A percentile compares a stretch with the other conserved stretches of the same genome.
Conservation (phyloP, 2,329 filamentous ascomycete genomes). For the Dryadomyces sulphureus region DNA sequence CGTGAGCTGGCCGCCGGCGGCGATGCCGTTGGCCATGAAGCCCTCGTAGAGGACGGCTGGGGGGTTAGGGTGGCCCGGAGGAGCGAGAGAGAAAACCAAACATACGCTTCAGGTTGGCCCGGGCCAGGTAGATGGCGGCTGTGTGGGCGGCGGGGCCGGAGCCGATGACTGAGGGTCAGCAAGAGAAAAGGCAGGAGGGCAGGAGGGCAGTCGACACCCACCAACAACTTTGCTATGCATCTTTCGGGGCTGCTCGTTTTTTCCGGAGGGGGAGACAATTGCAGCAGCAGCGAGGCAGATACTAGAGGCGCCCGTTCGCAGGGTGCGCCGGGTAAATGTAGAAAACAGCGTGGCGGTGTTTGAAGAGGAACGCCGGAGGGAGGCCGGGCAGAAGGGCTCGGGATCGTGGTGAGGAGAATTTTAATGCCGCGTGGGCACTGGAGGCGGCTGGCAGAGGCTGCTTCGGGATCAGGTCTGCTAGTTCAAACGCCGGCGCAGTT, state of each 20-base stretch:
- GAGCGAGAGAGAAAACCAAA: neutral
- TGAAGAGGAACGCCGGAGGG: neutral
- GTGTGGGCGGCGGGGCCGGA: constrained; percentile 97
- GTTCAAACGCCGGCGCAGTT: neutral
- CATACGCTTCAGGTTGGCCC: constrained; percentile 75
- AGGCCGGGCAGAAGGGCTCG: neutral
- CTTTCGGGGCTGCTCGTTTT: constrained; percentile 28
- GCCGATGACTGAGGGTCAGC: constrained; percentile 49
- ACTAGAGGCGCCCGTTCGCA: constrained; percentile 59
- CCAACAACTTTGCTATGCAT: constrained; percentile 92
- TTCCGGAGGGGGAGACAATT: constrained; percentile 44
- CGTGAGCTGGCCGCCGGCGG: constrained; percentile 89
- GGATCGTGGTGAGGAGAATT: neutral
- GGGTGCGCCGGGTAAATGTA: constrained; percentile 59
- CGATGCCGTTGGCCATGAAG: constrained; percentile 93
- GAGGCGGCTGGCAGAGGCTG: neutral
- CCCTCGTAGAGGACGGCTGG: constrained; percentile 85
- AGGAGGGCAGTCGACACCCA: constrained; percentile 26
- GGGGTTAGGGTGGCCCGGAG: neutral
- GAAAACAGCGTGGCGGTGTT: constrained; percentile 85
- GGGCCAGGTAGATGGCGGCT: constrained; percentile 87
- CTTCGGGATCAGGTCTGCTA: neutral
- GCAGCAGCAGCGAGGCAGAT: constrained; percentile 59
- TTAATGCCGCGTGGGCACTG: neutral
- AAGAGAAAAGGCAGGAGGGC: constrained; percentile 1